Base-by-base conservation (phyloP, 768 basidiomycete genomes). In the Serendipita indica region DNA sequence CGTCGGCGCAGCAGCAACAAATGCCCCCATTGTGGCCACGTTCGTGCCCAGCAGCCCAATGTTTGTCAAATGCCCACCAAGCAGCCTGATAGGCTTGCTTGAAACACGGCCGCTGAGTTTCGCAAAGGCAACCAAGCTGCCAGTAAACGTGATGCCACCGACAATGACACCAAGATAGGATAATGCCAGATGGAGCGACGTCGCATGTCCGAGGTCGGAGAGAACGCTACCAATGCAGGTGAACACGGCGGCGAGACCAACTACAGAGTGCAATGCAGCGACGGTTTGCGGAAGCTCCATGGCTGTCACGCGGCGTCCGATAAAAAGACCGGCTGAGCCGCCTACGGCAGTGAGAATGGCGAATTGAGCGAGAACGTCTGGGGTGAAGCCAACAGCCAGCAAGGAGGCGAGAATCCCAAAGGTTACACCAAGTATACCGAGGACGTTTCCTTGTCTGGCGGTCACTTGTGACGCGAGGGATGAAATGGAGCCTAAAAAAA, bases 201-300 rank as follows among this genome's bases (percentile, higher is more conserved):
- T 77, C 22, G 83, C 71, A 67, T 91, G 88, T 3, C 76, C 72
- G 22, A 78, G 72, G 62, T 87, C 84, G 3, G 57, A 35, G 18
- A 92, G 72, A 10, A 91, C 89, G 65, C 86, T 89, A 12, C 73
- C 89, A 37, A 90, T 84, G 58, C 83, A 86, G 14, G 89, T 92
- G 65, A 92, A 72, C 16, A 92, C 89, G 0, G 89, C 89, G 2
- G 89, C 89, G 28, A 92, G 78, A 69, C 89, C 89, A 57, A 92
- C 89, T 32, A 92, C 89, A 33, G 85, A 88, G 67, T 92, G 89
- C 59, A 92, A 72, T 58, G 89, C 82, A n/a, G 71, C 78, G 28
- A 82, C 82, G 75, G 80, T 86, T 68, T 92, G 89, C 5, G 89
- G 89, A 33, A 92, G 75, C 66, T 92, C 90, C 16, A 88, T 91